Evolutionary conservation across 1,284 basidiomycete species (phyloP), one percentile per base, ranked within the genome.

Genomic region (Tylopilus sp.): DNA sequence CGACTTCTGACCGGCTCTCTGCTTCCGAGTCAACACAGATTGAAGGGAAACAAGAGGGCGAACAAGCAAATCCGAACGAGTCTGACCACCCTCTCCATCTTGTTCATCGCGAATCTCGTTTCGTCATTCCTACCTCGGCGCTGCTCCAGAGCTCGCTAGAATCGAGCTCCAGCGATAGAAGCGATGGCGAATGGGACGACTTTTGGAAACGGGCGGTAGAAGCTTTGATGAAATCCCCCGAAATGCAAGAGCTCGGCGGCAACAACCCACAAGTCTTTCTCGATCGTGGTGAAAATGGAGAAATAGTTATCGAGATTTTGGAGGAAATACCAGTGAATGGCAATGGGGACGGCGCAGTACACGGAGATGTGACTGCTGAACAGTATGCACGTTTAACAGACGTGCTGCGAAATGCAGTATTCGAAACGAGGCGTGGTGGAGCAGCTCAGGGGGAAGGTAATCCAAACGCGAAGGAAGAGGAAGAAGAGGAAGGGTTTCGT

Each of bases 231-330:
- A 68, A 64, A 34, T 62, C 64, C 33, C 57, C 69, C 39, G 64
- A 65, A 41, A 40, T 65, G 21, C 63, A 67, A 26, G 60, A 51
- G 10, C 51, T 60, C 45, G 55, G 49, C 30, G 64, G 66, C 11
- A 66, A 65, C 34, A 67, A 61, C 25, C 55, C 53, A 26, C 58
- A 72, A 50, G 64, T 77, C 33, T 65, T 70, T 47, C 61, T 76
- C 34, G 70, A 75, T 52, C 64, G 67, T 25, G 66, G 70, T 25
- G 76, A 74, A 48, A 75, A 78, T 39, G 78, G 75, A 23, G 78
- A 79, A 50, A 62, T 83, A 45, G 53, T 84, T 38, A 71, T 86
- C 54, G 78, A 86, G 62, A 70, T 84, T 54, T 55, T 79, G 46
- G 77, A 79, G 44, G 78, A 76, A 31, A 59, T 70, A 35, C 68